Evolutionary conservation across 1,284 basidiomycete species (phyloP), one percentile per base, ranked within the genome.

Genomic region (Quambalaria eucalypti): DNA sequence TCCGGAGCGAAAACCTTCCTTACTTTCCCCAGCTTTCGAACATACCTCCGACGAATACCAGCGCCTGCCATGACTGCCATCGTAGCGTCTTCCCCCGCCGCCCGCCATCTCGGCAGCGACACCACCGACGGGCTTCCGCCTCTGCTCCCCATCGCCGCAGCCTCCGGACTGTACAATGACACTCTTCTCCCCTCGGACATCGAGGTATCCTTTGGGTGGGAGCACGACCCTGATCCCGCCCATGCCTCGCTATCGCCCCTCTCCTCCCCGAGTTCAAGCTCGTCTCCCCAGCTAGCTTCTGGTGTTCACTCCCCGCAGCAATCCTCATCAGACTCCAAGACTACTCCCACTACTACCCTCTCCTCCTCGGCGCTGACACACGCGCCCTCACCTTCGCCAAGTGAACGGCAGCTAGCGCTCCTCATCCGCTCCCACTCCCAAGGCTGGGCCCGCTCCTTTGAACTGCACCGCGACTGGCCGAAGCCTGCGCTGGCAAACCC

Each of bases 391-490:
- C 3, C 39, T n/a, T 48, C 39, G 12, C 26, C 52, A 14, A 16
- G 38, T 23, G 8, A 21, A n/a, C 46, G 28, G 46, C 26, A n/a
- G 29, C 6, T 21, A 21, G 65, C 62, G 0, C 58, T 69, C 7
- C 55, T 69, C 8, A 62, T 69, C 14, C 62, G 61, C 8, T 64
- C 65, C 10, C 63, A 56, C 57, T 48, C 51, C 2, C 65, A 68
- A 55, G 68, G 65, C 25, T 71, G 68, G 68, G 53, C 54, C 2
- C 61, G 63, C 29, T 60, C 62, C n/a, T 71, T 71, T 52, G 65
- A 66, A 19, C 65, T 71, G 0, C 39, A 55, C n/a, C 51, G 59
- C 2, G 53, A 55, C 31, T 60, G 61, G 23, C 61, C 65, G 1
- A 8, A 52, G 7, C 62, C 62, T 1, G 7, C 4, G 1, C 52